phyloP scores from a whole-genome alignment of 768 basidiomycete genomes.

The Mycena floridula region DNA sequence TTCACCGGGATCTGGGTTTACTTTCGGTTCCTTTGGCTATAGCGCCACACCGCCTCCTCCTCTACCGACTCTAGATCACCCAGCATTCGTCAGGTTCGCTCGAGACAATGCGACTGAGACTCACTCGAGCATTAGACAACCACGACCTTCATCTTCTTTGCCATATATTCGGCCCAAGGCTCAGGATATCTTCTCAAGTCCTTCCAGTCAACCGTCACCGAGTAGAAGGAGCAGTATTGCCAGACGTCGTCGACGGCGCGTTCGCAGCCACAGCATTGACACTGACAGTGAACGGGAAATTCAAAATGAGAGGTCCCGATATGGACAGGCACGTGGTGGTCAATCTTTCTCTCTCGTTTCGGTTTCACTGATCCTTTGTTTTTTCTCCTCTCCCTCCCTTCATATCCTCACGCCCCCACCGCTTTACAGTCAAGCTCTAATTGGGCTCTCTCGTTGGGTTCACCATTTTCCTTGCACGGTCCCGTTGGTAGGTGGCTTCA shows the following conservation, averaged over 20 bases:
- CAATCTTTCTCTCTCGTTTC: background rate
- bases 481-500: too few species aligned
- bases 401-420: background rate
- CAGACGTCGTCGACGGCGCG: too few species aligned
- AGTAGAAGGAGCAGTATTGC: too few species aligned
- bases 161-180: background rate
- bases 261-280: too few species aligned
- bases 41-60: background rate
- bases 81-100: too few species aligned
- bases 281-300: too few species aligned
- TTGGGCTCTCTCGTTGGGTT: background rate
- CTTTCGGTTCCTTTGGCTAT: constrained; percentile 1
- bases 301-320: too few species aligned
- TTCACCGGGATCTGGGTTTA: constrained; percentile 3
- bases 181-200: background rate
- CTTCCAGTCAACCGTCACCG: background rate
- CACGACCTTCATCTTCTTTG: constrained; percentile 2
- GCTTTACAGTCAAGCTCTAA: background rate
- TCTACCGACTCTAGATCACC: constrained; percentile 2
- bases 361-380: too few species aligned
- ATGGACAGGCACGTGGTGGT: background rate
- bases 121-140: background rate
- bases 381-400: background rate
- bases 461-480: background rate
- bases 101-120: too few species aligned